Evolutionary conservation across 345 rosid species (phyloP).

Genomic region (Arabis hirsuta): DNA sequence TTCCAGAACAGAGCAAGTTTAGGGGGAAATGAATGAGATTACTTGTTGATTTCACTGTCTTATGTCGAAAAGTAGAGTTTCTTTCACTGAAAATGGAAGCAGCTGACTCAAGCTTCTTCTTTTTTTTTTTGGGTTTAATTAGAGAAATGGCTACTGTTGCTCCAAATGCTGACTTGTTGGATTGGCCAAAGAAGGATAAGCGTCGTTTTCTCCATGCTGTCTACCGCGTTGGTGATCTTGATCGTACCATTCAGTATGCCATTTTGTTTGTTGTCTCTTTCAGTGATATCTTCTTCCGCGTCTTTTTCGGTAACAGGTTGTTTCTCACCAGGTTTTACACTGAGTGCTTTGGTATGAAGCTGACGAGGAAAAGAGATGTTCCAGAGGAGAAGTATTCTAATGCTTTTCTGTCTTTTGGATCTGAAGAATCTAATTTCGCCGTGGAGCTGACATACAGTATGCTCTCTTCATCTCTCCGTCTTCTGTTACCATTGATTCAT

Average conservation of each 20-base stretch:
- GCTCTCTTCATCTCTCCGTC: conserved; percentile 26
- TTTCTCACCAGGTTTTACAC: conserved; percentile 69
- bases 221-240: conserved; percentile 90
- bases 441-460: conserved; percentile 89
- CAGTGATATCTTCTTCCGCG: background rate
- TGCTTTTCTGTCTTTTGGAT: conserved; percentile 93
- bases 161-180: conserved; percentile 63
- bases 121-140: background rate
- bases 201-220: conserved; percentile 91
- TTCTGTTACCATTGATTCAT: conserved; percentile 15
- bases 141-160: conserved; percentile 55
- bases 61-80: background rate
- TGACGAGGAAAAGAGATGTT: conserved; percentile 84
- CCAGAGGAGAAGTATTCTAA: conserved; percentile 94
- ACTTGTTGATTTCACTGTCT: background rate
- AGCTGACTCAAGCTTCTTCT: conserved; percentile 4
- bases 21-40: conserved; percentile 23
- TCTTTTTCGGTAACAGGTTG: background rate
- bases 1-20: conserved; percentile 4
- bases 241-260: conserved; percentile 78
- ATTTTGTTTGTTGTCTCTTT: background rate
- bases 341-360: conserved; percentile 90
- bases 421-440: conserved; percentile 76
- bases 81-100: background rate
- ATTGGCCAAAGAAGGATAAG: conserved; percentile 90